Percentiles rank a stretch among this genome's conserved stretches.
Evolutionary conservation across 768 basidiomycete species (phyloP).

Genomic region (Suillus brevipes): DNA sequence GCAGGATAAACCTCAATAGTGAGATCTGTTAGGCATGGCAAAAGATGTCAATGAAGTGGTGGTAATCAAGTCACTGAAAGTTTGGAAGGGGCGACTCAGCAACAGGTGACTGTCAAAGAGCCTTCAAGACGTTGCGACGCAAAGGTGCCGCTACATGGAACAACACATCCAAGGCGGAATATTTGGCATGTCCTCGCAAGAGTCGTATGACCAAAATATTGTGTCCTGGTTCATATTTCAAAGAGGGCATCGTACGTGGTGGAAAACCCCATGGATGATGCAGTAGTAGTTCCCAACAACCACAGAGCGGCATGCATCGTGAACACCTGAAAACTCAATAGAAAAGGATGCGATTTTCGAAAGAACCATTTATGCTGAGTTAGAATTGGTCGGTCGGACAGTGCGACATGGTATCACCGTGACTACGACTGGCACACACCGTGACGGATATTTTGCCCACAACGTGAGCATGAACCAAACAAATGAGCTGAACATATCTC

Average conservation of each 20-base stretch:
- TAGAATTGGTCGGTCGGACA: no score
- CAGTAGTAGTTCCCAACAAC: background rate
- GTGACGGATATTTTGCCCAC: background rate
- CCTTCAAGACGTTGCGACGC: background rate
- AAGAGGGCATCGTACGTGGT: background rate
- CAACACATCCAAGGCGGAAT: background rate
- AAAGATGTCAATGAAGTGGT: background rate
- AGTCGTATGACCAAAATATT: background rate
- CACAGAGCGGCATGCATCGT: background rate
- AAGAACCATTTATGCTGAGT: background rate
- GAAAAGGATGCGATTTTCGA: background rate
- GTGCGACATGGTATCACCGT: background rate
- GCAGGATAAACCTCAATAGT: background rate
- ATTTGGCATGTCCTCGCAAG: background rate
- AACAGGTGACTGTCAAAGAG: background rate
- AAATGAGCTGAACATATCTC: constrained; percentile 53
- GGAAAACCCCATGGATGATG: background rate
- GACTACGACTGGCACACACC: background rate
- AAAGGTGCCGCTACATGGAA: background rate
- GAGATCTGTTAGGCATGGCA: background rate
- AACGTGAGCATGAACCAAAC: background rate
- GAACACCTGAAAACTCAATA: background rate
- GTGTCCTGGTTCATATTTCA: background rate
- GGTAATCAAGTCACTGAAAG: background rate
- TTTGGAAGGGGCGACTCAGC: background rate